Evolutionary conservation across 192 early-diverging fungal species (phyloP).

Genomic region (Glomus cerebriforme): DNA sequence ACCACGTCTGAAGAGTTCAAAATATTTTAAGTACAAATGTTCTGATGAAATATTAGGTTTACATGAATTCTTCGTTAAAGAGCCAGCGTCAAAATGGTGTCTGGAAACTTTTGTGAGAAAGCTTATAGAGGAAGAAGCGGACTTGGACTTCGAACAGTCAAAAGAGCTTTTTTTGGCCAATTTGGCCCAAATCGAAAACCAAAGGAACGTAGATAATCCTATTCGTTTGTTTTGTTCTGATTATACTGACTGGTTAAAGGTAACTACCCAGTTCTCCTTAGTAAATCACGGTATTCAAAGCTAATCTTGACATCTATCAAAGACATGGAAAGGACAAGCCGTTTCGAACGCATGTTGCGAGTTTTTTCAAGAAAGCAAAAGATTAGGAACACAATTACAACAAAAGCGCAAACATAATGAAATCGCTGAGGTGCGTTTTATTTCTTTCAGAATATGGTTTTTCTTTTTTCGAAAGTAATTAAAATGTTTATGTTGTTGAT

Average conservation of each 20-base stretch:
- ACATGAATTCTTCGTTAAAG: constrained; percentile 16
- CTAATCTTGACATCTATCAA: background rate
- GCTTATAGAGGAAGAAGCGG: constrained; percentile 8
- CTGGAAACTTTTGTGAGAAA: constrained; percentile 15
- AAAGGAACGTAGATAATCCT: background rate
- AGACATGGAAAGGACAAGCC: background rate
- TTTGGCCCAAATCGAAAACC: background rate
- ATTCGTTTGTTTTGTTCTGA: background rate
- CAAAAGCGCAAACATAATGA: constrained; percentile 17
- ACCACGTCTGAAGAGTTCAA: background rate
- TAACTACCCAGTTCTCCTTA: background rate
- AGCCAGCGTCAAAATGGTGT: constrained; percentile 3
- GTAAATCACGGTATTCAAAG: background rate
- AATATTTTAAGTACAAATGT: constrained; percentile 24
- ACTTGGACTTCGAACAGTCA: constrained; percentile 2
- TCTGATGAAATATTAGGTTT: background rate
- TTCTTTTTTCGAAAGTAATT: constrained; percentile 15
- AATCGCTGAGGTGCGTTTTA: constrained; percentile 1
- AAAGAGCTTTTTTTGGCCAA: constrained; percentile 12
- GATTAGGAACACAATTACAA: background rate
- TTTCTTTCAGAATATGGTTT: background rate
- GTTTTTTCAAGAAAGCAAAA: background rate
- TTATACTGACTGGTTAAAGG: constrained; percentile 1
- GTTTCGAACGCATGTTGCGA: constrained; percentile 7
- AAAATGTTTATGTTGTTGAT: background rate